Base-by-base conservation (phyloP, 2,329 filamentous ascomycete genomes). In the Incumbomyces lentus region DNA sequence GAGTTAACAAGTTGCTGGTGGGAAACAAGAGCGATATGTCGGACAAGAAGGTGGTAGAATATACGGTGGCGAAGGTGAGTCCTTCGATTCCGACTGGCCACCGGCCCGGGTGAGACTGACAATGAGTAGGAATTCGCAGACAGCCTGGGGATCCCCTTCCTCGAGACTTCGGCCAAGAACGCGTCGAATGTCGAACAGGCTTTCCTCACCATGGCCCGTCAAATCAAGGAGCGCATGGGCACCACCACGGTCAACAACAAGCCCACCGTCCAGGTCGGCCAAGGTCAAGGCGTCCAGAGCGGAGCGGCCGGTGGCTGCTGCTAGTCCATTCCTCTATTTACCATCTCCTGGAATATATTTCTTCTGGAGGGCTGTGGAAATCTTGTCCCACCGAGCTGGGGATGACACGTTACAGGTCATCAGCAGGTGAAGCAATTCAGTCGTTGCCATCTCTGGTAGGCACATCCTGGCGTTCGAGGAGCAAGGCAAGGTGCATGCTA, bases 11-110 rank as follows among this genome's bases (percentile, higher is more conserved):
- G 79, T 79, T 98, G 57, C 82, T 98, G 52, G 90, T 98, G 53
- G 92, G 92, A 64, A 98, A 98, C 84, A 98, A 98, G 84, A 95
- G 88, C 72, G 92, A 98, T 85, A 96, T 98, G 88, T 82, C 90
- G 50, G 92, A 98, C 74, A 98, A 98, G 85, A 98, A 96, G 78
- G 92, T 96, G 34, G 92, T 98, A 53, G 92, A 98, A 70, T 98
- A 98, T 79, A 94, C 88, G 55, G 92, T 96, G 59, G 92, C 92
- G 60, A 98, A 98, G 86, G 92, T 95, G 74, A 51, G 77, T 61
- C 39, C 30, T 39, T n/a, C 42, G 22, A 8, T 26, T n/a, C n/a
- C n/a, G n/a, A n/a, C n/a, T n/a, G n/a, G n/a, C n/a, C n/a, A n/a
- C n/a, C n/a, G n/a, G n/a, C n/a, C n/a, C n/a, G n/a, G 56, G 53